phyloP scores from a whole-genome alignment of 1,284 basidiomycete genomes.

The Ganoderma boninense region DNA sequence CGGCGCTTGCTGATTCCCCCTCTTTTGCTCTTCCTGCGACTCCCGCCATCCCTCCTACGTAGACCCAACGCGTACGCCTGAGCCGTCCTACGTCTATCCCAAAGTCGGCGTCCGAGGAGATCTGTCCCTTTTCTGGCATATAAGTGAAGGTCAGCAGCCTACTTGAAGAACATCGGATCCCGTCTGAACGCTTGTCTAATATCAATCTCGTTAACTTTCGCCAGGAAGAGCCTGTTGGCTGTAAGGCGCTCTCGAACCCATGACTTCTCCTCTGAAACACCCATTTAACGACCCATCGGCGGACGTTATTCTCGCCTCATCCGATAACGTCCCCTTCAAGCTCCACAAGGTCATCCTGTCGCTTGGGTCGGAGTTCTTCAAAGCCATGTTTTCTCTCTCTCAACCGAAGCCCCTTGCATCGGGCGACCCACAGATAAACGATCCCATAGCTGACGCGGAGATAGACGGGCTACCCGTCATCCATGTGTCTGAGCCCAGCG shows the following conservation, averaged over 20 bases:
- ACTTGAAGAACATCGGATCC: too few species aligned
- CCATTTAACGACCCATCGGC: constrained; percentile 8
- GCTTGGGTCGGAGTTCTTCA: constrained; percentile 51
- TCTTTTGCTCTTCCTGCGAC: too few species aligned
- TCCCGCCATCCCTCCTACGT: too few species aligned
- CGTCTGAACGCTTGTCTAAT: not conserved
- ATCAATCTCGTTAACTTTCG: too few species aligned
- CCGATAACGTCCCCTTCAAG: constrained; percentile 47
- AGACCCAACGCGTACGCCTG: too few species aligned
- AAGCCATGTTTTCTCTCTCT: constrained; percentile 47
- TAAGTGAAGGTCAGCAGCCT: too few species aligned
- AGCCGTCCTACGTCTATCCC: too few species aligned
- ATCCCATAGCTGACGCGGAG: not conserved
- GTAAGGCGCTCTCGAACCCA: not conserved
- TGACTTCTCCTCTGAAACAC: not conserved
- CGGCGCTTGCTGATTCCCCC: not conserved
- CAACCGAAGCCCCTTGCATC: constrained; percentile 16
- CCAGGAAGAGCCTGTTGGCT: too few species aligned
- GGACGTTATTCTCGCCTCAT: constrained; percentile 43
- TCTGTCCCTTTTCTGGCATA: too few species aligned
- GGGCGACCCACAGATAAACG: not conserved
- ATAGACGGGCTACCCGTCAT: constrained; percentile 37
- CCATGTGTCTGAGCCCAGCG: constrained; percentile 24
- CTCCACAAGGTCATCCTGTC: constrained; percentile 47
- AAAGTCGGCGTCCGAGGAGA: too few species aligned